Evolutionary conservation across 78 protist genomes (phyloP).

Genomic region (Capsaspora owczarzaki): DNA sequence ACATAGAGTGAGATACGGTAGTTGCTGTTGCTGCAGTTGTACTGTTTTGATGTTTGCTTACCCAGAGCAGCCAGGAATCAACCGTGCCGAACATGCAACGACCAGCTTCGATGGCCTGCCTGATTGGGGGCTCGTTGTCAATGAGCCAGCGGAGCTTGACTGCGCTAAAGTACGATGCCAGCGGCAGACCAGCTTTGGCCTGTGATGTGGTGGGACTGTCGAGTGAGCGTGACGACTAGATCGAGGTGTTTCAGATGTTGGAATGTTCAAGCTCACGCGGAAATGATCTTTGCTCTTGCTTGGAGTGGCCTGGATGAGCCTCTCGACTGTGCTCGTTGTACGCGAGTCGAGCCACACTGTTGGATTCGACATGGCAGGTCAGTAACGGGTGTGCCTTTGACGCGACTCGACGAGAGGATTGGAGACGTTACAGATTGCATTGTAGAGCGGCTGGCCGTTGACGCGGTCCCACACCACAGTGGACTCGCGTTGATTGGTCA

Average conservation of each 20-base stretch:
- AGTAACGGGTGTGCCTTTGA: too few species aligned
- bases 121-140: constrained; percentile 52
- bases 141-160: constrained; percentile 74
- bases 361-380: too few species aligned
- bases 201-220: neutral
- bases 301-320: neutral
- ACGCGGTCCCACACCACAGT: constrained; percentile 82
- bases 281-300: neutral
- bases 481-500: constrained; percentile 96
- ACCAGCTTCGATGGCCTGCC: neutral
- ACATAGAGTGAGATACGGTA: too few species aligned
- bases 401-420: neutral
- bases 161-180: constrained; percentile 79
- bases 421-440: constrained; percentile 48
- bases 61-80: constrained; percentile 89
- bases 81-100: constrained; percentile 77
- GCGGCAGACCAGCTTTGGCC: constrained; percentile 81
- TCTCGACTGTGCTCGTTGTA: constrained; percentile 23
- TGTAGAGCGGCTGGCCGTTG: constrained; percentile 80
- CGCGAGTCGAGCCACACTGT: constrained; percentile 64
- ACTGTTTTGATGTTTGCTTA: too few species aligned
- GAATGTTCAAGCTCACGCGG: too few species aligned
- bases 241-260: too few species aligned
- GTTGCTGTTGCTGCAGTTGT: too few species aligned
- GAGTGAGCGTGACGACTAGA: neutral